Conservation (phyloP, 2,329 filamentous ascomycete genomes). For the Sarocladiaceae sp. region DNA sequence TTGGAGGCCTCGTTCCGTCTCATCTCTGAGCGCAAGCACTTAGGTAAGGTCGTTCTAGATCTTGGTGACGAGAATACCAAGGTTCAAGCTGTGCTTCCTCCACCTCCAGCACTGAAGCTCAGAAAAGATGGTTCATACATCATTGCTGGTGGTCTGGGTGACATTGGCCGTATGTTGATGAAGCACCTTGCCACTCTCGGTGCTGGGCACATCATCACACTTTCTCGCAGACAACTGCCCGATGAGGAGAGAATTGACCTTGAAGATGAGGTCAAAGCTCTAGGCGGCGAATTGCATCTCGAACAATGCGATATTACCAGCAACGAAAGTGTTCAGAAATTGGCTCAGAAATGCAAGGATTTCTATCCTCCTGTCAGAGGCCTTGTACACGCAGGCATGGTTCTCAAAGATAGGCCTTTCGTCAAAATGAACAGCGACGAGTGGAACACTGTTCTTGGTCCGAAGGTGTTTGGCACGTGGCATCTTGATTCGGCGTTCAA, state of each 20-base stretch:
- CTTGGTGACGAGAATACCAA: neutral
- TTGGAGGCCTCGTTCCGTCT: slow-evolving; percentile 12
- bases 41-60: slow-evolving; percentile 12
- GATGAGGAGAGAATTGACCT: slow-evolving; percentile 17
- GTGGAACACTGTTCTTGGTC: slow-evolving; percentile 18
- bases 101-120: neutral
- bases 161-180: slow-evolving; percentile 30
- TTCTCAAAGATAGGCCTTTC: neutral
- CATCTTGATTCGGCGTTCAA: slow-evolving; percentile 24
- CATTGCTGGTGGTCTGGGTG: slow-evolving; percentile 19
- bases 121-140: neutral
- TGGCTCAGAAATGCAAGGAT: no score
- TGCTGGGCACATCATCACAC: slow-evolving; percentile 24
- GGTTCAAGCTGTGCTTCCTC: neutral
- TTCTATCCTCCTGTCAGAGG: slow-evolving; percentile 20
- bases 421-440: slow-evolving; percentile 14
- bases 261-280: slow-evolving; percentile 17
- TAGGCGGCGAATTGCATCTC: slow-evolving; percentile 18
- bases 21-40: slow-evolving; percentile 5
- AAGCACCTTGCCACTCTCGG: slow-evolving; percentile 23
- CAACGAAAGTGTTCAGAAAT: no score
- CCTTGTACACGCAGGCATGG: slow-evolving; percentile 30
- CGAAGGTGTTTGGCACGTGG: slow-evolving; percentile 27
- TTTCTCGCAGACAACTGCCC: slow-evolving; percentile 20
- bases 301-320: no score